Conservation (phyloP, 305 asterid genomes). For the Solanum hybrid region DNA sequence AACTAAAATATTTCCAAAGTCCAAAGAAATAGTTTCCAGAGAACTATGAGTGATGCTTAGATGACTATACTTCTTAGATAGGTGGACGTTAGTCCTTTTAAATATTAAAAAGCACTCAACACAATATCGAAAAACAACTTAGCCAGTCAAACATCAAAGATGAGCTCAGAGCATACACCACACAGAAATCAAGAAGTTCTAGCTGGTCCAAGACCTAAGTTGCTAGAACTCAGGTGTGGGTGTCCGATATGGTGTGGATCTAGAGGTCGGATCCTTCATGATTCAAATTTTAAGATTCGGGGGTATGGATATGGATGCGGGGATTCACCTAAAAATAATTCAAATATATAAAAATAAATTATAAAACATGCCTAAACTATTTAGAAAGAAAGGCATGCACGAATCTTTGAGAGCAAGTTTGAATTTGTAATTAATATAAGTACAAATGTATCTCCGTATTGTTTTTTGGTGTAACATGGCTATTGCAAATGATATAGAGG, state of each 20-base stretch:
- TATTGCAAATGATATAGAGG: background rate
- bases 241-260: background rate
- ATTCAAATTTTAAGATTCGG: background rate
- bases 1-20: background rate
- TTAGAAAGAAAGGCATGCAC: background rate
- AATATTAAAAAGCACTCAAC: background rate
- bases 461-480: background rate
- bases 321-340: background rate
- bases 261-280: background rate
- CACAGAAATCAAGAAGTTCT: background rate
- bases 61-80: background rate
- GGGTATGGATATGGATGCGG: background rate
- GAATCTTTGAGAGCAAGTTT: background rate
- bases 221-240: background rate
- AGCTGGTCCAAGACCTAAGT: background rate
- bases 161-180: background rate
- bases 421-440: background rate
- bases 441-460: background rate
- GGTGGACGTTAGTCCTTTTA: background rate
- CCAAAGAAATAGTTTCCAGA: background rate
- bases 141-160: background rate
- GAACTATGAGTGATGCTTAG: background rate
- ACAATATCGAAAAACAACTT: background rate
- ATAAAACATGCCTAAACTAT: background rate
- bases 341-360: background rate